Conservation (phyloP, 331 rosid species). For the Malus hybrid region DNA sequence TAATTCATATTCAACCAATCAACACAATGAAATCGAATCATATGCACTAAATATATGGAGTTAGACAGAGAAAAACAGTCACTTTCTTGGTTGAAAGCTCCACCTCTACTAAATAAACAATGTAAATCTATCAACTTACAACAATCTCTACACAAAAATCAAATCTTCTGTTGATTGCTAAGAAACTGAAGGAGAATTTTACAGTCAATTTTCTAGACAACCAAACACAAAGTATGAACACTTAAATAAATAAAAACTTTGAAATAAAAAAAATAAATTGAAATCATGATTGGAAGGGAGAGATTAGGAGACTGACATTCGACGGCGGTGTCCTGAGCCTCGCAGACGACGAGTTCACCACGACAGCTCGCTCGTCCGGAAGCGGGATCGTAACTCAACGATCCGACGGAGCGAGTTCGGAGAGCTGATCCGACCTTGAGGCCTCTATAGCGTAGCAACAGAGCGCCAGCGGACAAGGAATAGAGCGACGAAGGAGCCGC, state of each 20-base stretch:
- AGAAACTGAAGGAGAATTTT: no score
- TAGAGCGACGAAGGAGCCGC: constrained; percentile 25
- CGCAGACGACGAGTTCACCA: constrained; percentile 40
- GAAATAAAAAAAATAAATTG: neutral
- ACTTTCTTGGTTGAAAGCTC: neutral
- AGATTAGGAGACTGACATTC: constrained; percentile 37
- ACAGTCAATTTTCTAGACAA: neutral
- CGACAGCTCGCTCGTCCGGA: constrained; percentile 15
- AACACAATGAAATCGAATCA: no score
- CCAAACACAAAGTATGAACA: neutral
- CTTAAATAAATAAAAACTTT: no score
- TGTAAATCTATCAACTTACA: neutral
- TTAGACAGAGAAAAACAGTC: neutral
- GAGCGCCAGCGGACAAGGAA: constrained; percentile 27
- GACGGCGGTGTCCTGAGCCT: constrained; percentile 66
- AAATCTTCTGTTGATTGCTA: no score
- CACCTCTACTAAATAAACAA: neutral
- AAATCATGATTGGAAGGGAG: neutral
- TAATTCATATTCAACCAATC: no score
- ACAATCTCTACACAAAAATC: neutral
- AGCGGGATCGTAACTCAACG: constrained; percentile 2
- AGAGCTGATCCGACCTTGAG: constrained; percentile 38
- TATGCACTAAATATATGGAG: no score
- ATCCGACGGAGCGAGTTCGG: constrained; percentile 11
- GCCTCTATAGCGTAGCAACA: constrained; percentile 38